Evolutionary conservation across 1,284 basidiomycete genomes (phyloP), one percentile per base, ranked within the genome.

Genomic region (Thecaphora thlaspeos): DNA sequence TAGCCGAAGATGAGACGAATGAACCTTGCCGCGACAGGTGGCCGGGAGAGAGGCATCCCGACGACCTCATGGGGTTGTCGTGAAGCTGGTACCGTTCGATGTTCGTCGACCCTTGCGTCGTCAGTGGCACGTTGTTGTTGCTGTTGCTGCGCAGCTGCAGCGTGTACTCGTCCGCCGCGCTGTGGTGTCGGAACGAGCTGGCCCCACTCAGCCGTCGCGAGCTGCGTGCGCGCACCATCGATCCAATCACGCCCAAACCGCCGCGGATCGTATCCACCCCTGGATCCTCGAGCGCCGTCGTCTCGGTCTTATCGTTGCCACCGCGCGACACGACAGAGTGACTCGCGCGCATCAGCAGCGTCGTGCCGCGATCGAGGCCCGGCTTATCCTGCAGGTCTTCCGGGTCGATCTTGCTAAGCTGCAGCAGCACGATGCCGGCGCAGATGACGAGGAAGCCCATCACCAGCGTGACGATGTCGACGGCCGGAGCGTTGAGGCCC

Each of bases 391-490:
- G 39, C 46, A 75, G 48, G 41, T 77, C 68, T 19, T 70, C 55
- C 0, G 77, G 72, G 55, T 78, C 73, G 62, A 79, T 80, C 67
- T 96, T 97, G 79, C 91, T 94, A 83, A 98, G 87, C 80, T 98
- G 94, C 10, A 98, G 86, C 59, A 98, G 86, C 18, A 88, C 90
- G 77, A 97, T 96, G 21, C 93, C 92, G 17, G 90, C 80, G 70
- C 79, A 79, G 58, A 91, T 92, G 61, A 88, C 86, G 64, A 91
- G 80, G 82, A 97, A 97, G 18, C 87, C 93, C 80, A 84, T 74
- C 26, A 96, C 89, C 65, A 97, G 85, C 4, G 93, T 96, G 56
- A 97, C 83, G 32, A 77, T 77, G 18, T 65, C 51, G 18, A 68
- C 34, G 1, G 66, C 85, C 1, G 86, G 83, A 0, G 93, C 88